Evolutionary conservation across 1,139 yeast genomes (phyloP).

Genomic region (Casaregolazyma lundiana): DNA sequence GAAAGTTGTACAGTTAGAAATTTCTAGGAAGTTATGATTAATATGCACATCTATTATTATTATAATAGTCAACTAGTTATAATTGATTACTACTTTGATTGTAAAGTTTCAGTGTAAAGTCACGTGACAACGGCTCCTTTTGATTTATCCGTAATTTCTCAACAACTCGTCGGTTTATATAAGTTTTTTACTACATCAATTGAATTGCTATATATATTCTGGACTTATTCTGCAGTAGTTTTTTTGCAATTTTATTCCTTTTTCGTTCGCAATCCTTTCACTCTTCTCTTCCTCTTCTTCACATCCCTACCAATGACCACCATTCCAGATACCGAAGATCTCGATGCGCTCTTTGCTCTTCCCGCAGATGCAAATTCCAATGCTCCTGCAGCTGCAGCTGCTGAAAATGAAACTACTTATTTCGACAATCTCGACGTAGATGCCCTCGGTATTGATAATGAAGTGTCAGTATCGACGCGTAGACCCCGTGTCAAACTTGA

Average conservation of each 20-base stretch:
- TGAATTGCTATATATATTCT: no score
- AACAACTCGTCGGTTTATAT: no score
- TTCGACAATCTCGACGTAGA: conserved; percentile 15
- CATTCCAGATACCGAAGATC: background rate
- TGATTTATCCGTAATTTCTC: no score
- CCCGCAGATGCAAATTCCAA: background rate
- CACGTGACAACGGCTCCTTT: no score
- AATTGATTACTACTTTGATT: no score
- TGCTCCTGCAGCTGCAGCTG: background rate
- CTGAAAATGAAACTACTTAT: background rate
- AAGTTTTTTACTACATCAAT: no score
- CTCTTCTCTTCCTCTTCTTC: background rate
- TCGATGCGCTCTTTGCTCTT: background rate
- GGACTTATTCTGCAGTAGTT: no score
- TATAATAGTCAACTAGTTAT: no score
- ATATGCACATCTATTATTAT: no score
- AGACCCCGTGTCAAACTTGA: conserved; percentile 34
- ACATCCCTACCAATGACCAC: background rate
- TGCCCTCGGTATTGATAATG: conserved; percentile 37
- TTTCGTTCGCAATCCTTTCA: background rate
- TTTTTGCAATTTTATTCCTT: background rate
- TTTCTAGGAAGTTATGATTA: background rate
- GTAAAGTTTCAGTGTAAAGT: no score
- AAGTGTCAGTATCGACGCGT: conserved; percentile 27
- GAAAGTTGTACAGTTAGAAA: background rate